phyloP scores from a whole-genome alignment of 1,284 basidiomycete species.

The Trichosporon ovoides region DNA sequence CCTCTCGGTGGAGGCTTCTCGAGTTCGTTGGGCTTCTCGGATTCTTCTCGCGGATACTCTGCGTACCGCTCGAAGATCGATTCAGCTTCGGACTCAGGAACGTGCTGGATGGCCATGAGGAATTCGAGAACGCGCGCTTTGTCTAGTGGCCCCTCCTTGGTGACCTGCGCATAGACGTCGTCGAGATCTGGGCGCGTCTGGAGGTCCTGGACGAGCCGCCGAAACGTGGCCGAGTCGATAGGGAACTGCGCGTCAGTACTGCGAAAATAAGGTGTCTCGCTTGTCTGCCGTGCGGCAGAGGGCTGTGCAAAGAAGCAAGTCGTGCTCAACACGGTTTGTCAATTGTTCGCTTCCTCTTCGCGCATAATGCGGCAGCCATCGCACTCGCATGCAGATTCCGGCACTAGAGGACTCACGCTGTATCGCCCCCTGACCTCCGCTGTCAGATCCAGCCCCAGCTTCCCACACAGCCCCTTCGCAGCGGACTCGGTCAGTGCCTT shows the following conservation, averaged over 20 bases:
- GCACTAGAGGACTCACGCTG: neutral
- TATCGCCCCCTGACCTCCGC: neutral
- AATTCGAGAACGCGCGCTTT: slow-evolving; percentile 65
- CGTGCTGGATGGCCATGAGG: slow-evolving; percentile 59
- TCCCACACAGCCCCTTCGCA: slow-evolving; percentile 62
- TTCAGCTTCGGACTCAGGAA: slow-evolving; percentile 19
- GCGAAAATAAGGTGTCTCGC: neutral
- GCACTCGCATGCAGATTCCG: no score
- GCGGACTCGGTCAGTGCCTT: slow-evolving; percentile 30
- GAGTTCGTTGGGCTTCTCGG: neutral
- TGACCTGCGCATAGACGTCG: slow-evolving; percentile 54
- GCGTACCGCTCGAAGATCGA: slow-evolving; percentile 11
- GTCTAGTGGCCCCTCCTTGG: slow-evolving; percentile 34
- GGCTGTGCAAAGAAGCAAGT: neutral
- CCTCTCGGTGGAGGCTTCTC: neutral
- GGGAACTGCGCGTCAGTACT: slow-evolving; percentile 21
- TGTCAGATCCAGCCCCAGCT: slow-evolving; percentile 46
- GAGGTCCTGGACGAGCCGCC: slow-evolving; percentile 74
- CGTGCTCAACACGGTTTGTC: no score
- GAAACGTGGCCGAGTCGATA: slow-evolving; percentile 79
- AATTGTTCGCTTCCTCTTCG: neutral
- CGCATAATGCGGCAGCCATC: no score
- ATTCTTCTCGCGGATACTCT: neutral
- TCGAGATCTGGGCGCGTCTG: slow-evolving; percentile 79
- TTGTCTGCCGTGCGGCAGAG: neutral